These are phyloP conservation scores for Dothistroma pini DNA, from an alignment of 2,329 filamentous ascomycete species.

Conservation along the genomic window DNA sequence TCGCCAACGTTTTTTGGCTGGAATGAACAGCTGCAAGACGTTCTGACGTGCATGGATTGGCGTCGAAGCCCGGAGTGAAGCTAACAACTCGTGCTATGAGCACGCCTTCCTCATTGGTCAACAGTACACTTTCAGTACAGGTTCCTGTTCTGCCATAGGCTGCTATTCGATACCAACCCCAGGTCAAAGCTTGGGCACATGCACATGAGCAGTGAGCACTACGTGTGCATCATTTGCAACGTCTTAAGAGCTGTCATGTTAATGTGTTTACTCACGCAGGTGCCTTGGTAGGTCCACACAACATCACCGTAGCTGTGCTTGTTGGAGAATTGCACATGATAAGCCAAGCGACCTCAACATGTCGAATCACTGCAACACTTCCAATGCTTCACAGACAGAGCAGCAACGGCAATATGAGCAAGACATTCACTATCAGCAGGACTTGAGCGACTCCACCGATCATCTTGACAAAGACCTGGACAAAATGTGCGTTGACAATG, in stretches of 20 bases:
- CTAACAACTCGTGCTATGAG: slow-evolving; percentile 5
- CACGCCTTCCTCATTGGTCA: slow-evolving; percentile 6
- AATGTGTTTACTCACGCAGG: neutral
- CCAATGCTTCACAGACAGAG: slow-evolving; percentile 10
- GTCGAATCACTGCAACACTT: neutral
- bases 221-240: neutral
- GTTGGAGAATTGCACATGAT: neutral
- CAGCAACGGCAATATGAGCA: slow-evolving; percentile 19
- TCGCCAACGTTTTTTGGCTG: neutral
- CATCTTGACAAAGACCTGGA: slow-evolving; percentile 11
- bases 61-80: neutral
- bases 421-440: slow-evolving; percentile 12
- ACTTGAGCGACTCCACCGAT: slow-evolving; percentile 12
- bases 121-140: neutral
- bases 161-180: slow-evolving; percentile 2
- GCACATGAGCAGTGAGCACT: neutral
- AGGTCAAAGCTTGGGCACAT: slow-evolving; percentile 6
- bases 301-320: neutral
- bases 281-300: neutral
- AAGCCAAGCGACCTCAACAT: neutral
- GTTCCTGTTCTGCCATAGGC: neutral
- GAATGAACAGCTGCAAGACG: neutral
- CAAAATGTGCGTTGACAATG: slow-evolving; percentile 12
- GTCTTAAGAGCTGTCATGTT: neutral
- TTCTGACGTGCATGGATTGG: neutral